Percentiles rank a stretch among this genome's conserved stretches.
Evolutionary conservation across 352 stramenopile species (phyloP).

Genomic region (Globisporangium cystogenes): DNA sequence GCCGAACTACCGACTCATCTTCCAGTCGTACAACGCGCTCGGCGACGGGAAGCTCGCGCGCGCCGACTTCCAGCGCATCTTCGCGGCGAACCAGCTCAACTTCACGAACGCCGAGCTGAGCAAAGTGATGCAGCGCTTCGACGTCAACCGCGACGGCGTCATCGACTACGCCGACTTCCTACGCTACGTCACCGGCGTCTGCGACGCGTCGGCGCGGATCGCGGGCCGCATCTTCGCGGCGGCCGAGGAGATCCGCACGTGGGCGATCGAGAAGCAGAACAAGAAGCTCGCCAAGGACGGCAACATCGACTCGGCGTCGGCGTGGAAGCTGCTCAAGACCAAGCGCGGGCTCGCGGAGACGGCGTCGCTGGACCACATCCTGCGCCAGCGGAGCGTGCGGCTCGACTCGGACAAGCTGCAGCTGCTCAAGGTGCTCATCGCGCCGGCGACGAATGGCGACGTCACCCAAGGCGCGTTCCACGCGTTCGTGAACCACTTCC

Average conservation of each 20-base stretch:
- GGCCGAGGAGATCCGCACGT: conserved; percentile 58
- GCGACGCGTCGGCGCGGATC: conserved; percentile 46
- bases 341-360: conserved; percentile 50
- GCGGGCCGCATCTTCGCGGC: conserved; percentile 50
- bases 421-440: conserved; percentile 58
- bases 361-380: conserved; percentile 48
- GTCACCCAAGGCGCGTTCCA: conserved; percentile 62
- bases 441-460: conserved; percentile 52
- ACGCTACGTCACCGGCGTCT: conserved; percentile 71
- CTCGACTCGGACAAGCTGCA: conserved; percentile 48
- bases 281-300: conserved; percentile 70
- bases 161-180: conserved; percentile 80
- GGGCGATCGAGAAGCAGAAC: conserved; percentile 75
- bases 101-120: conserved; percentile 67
- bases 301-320: conserved; percentile 67
- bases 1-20: conserved; percentile 72
- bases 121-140: conserved; percentile 79
- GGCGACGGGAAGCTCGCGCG: conserved; percentile 60
- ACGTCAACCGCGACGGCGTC: conserved; percentile 68
- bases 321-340: conserved; percentile 65
- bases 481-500: conserved; percentile 74
- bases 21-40: conserved; percentile 70
- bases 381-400: conserved; percentile 48
- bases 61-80: conserved; percentile 67
- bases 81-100: conserved; percentile 60